phyloP scores from a whole-genome alignment of 2,329 filamentous ascomycete species.

The Karstenula rhodostoma region DNA sequence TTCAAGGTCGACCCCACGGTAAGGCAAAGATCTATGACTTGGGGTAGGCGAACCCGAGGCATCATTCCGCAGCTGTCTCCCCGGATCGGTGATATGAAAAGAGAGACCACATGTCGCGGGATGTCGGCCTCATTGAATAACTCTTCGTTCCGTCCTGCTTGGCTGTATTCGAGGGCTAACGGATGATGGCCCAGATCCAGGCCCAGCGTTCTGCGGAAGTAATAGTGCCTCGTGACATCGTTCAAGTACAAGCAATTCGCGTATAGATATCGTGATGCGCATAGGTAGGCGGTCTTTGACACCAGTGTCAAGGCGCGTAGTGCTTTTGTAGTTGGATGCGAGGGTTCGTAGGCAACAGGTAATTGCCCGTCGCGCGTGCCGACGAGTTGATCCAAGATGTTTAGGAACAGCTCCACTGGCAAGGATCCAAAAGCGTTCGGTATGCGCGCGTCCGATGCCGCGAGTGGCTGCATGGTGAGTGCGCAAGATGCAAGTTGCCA shows the following conservation, averaged over 20 bases:
- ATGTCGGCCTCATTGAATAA: constrained; percentile 27
- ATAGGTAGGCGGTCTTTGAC: constrained; percentile 28
- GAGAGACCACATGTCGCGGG: constrained; percentile 25
- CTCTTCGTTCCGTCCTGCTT: constrained; percentile 28
- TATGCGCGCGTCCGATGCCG: not conserved
- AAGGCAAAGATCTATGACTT: constrained; percentile 34
- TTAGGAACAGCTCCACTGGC: constrained; percentile 36
- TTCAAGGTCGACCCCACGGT: constrained; percentile 30
- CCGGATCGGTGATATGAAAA: constrained; percentile 35
- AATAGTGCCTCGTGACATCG: constrained; percentile 26
- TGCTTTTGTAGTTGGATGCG: constrained; percentile 30
- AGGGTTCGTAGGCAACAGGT: constrained; percentile 32
- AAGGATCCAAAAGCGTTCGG: constrained; percentile 39
- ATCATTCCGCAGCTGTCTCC: constrained; percentile 12
- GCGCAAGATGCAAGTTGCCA: not conserved
- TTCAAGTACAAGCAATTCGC: constrained; percentile 35
- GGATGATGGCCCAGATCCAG: constrained; percentile 30
- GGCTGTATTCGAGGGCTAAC: constrained; percentile 29
- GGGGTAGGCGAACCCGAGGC: constrained; percentile 31
- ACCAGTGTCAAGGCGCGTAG: constrained; percentile 36
- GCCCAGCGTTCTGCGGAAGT: constrained; percentile 36
- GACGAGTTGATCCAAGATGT: constrained; percentile 40
- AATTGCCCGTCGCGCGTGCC: constrained; percentile 22
- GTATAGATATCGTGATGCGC: constrained; percentile 38
- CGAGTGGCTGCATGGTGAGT: constrained; percentile 10